These are phyloP conservation scores for Paecilomyces dactylethromorphus DNA, from an alignment of 2,329 filamentous ascomycete species.

Conservation along the genomic window DNA sequence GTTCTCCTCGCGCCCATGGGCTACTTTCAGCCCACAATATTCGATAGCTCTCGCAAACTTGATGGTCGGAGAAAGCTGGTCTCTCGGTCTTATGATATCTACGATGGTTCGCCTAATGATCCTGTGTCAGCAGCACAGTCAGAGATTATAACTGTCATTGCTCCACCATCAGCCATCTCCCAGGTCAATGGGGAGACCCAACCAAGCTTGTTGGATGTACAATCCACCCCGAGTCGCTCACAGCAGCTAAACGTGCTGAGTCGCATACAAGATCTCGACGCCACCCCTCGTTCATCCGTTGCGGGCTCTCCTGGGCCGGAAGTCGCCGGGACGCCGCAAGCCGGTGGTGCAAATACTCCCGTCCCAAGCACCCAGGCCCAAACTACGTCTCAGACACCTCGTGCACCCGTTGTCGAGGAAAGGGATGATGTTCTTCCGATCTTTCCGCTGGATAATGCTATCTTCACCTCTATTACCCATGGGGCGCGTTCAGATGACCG, in stretches of 20 bases:
- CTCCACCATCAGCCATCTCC: constrained; percentile 26
- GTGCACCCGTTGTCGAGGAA: constrained; percentile 45
- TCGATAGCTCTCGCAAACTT: constrained; percentile 77
- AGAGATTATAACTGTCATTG: constrained; percentile 51
- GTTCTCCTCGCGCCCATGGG: constrained; percentile 91
- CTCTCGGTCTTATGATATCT: constrained; percentile 84
- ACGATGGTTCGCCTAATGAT: constrained; percentile 88
- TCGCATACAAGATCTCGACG: constrained; percentile 62
- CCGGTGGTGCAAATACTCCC: constrained; percentile 38
- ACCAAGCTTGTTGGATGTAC: constrained; percentile 19
- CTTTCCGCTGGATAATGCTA: constrained; percentile 79
- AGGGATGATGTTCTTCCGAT: constrained; percentile 76
- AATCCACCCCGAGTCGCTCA: constrained; percentile 42
- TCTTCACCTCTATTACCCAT: constrained; percentile 81
- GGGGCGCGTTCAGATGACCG: constrained; percentile 85
- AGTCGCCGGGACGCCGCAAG: constrained; percentile 60
- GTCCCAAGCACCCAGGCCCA: constrained; percentile 21
- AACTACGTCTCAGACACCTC: constrained; percentile 29
- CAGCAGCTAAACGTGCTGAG: constrained; percentile 65
- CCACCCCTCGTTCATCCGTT: constrained; percentile 76
- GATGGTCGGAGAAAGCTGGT: constrained; percentile 72
- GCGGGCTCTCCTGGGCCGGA: constrained; percentile 85
- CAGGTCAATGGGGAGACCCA: constrained; percentile 33
- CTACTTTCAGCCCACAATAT: constrained; percentile 83
- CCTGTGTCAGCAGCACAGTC: constrained; percentile 79